phyloP scores from a whole-genome alignment of 495 filamentous ascomycete species.

The Aspergillus haitiensis region DNA sequence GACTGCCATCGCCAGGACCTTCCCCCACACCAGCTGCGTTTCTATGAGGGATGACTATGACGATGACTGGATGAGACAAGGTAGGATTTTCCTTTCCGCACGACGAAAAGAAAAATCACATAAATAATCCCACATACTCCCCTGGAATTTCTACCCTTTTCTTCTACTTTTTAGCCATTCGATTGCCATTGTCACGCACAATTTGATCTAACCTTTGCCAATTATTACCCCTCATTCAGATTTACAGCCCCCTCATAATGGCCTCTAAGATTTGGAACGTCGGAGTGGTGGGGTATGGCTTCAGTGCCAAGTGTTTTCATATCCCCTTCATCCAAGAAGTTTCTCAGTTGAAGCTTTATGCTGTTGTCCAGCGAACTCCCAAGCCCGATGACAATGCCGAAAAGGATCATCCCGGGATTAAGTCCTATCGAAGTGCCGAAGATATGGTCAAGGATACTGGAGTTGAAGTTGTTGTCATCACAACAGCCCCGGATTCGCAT shows the following conservation, averaged over 20 bases:
- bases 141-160: too few species aligned
- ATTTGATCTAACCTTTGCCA: neutral
- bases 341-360: slow-evolving; percentile 66
- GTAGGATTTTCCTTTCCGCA: too few species aligned
- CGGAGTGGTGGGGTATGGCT: slow-evolving; percentile 65
- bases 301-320: slow-evolving; percentile 88
- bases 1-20: slow-evolving; percentile 46
- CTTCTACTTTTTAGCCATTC: neutral
- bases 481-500: slow-evolving; percentile 76
- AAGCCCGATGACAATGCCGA: slow-evolving; percentile 62
- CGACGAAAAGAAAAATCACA: too few species aligned
- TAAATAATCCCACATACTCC: too few species aligned
- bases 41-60: slow-evolving; percentile 17
- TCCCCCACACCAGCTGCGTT: slow-evolving; percentile 32
- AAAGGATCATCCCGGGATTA: slow-evolving; percentile 66
- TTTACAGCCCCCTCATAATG: slow-evolving; percentile 34
- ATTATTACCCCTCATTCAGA: slow-evolving; percentile 12
- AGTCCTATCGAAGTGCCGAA: slow-evolving; percentile 60
- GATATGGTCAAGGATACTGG: slow-evolving; percentile 64
- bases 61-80: neutral
- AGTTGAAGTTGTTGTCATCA: slow-evolving; percentile 72
- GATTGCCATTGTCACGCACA: neutral
- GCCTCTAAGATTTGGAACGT: slow-evolving; percentile 55
- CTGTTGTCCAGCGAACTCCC: slow-evolving; percentile 77
- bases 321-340: slow-evolving; percentile 77